phyloP scores from a whole-genome alignment of 192 early-diverging fungal genomes.

The Coemansia sp. region DNA sequence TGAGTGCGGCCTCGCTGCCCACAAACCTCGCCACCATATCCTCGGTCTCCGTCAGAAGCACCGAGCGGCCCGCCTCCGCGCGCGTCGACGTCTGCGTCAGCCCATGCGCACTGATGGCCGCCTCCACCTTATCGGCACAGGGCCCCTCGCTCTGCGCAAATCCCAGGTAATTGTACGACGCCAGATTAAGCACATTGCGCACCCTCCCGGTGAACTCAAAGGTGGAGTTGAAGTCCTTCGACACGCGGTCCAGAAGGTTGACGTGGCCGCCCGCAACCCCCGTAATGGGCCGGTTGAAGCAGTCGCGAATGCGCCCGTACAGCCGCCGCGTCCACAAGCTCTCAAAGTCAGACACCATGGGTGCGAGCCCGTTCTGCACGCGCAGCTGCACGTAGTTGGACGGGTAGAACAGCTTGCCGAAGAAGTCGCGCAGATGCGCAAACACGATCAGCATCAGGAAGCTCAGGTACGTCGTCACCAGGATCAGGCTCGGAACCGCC shows the following conservation, averaged over 20 bases:
- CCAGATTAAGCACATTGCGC: constrained; percentile 84
- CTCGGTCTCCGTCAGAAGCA: constrained; percentile 79
- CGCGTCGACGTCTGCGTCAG: constrained; percentile 66
- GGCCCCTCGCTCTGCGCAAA: constrained; percentile 93
- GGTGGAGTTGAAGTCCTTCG: constrained; percentile 79
- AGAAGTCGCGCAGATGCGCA: constrained; percentile 91
- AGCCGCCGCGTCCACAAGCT: constrained; percentile 93
- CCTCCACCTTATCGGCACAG: constrained; percentile 92
- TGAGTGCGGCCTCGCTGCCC: constrained; percentile 81
- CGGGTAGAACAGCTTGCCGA: constrained; percentile 76
- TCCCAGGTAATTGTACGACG: constrained; percentile 97
- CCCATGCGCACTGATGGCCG: constrained; percentile 70
- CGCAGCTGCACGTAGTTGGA: constrained; percentile 73
- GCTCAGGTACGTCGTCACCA: constrained; percentile 93
- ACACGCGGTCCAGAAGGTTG: constrained; percentile 82
- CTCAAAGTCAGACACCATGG: constrained; percentile 94
- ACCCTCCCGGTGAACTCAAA: constrained; percentile 83
- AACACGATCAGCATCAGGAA: constrained; percentile 93
- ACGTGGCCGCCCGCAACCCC: constrained; percentile 88
- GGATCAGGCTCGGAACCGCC: constrained; percentile 72
- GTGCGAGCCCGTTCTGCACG: constrained; percentile 81
- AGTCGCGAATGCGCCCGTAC: constrained; percentile 86
- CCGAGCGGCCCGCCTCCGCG: constrained; percentile 68
- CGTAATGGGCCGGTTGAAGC: constrained; percentile 93
- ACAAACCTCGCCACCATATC: constrained; percentile 86